These are phyloP conservation scores for Hyaloscypha bicolor DNA, from an alignment of 495 filamentous ascomycete species.

Conservation along the genomic window DNA sequence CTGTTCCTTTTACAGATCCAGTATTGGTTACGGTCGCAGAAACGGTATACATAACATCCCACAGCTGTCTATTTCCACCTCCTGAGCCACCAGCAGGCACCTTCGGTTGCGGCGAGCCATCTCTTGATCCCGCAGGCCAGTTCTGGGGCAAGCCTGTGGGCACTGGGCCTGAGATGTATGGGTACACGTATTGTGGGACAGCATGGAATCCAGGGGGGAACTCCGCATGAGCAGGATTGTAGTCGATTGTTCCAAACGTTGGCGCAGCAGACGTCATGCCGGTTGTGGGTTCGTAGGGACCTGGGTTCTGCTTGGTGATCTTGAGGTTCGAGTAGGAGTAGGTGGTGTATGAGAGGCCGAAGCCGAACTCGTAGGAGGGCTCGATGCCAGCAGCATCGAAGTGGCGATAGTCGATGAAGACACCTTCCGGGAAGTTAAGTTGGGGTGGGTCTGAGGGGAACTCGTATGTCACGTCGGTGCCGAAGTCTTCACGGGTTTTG, in stretches of 20 bases:
- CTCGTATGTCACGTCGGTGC: slow-evolving; percentile 71
- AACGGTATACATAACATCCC: slow-evolving; percentile 77
- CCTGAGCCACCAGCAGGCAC: slow-evolving; percentile 65
- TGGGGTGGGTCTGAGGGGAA: slow-evolving; percentile 81
- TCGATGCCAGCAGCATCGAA: slow-evolving; percentile 76
- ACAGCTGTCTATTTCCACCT: slow-evolving; percentile 83
- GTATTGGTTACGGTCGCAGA: slow-evolving; percentile 83
- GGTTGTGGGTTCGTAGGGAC: slow-evolving; percentile 63
- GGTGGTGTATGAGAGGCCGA: slow-evolving; percentile 85
- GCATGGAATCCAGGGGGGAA: slow-evolving; percentile 66
- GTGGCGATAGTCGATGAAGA: slow-evolving; percentile 92
- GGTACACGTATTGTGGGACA: slow-evolving; percentile 73
- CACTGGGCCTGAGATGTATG: slow-evolving; percentile 62
- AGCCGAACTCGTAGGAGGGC: slow-evolving; percentile 91
- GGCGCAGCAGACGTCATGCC: slow-evolving; percentile 71
- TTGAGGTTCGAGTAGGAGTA: slow-evolving; percentile 78
- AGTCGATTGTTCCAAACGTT: slow-evolving; percentile 66
- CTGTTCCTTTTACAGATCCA: slow-evolving; percentile 71
- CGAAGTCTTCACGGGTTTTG: slow-evolving; percentile 70
- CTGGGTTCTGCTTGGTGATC: slow-evolving; percentile 51
- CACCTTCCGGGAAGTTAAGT: slow-evolving; percentile 78
- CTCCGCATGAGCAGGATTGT: slow-evolving; percentile 63
- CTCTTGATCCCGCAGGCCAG: slow-evolving; percentile 65
- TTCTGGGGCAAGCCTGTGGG: slow-evolving; percentile 42
- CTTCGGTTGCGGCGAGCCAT: slow-evolving; percentile 68